These are phyloP conservation scores for Colletotrichum navitas DNA, from an alignment of 2,329 filamentous ascomycete genomes.

Conservation along the genomic window DNA sequence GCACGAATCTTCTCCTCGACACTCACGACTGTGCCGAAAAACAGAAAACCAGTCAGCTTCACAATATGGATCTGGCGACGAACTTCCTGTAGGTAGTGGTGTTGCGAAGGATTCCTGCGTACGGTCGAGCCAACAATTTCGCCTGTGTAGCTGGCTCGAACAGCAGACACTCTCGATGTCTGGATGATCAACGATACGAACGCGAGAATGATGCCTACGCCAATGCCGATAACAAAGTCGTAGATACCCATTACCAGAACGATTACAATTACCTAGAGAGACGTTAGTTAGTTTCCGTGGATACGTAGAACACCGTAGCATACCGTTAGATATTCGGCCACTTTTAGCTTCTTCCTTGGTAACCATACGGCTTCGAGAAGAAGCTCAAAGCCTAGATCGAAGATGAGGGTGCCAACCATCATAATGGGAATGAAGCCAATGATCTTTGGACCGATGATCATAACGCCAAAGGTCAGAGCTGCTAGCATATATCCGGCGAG, in stretches of 20 bases:
- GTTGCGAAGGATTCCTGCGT: slow-evolving; percentile 88
- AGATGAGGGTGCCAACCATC: slow-evolving; percentile 96
- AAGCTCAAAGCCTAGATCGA: slow-evolving; percentile 92
- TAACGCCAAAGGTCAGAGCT: slow-evolving; percentile 80
- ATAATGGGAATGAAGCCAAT: slow-evolving; percentile 97
- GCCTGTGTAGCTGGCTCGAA: slow-evolving; percentile 90
- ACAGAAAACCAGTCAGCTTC: slow-evolving; percentile 94
- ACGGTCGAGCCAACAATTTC: slow-evolving; percentile 93
- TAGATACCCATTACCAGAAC: slow-evolving; percentile 96
- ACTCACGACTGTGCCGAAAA: slow-evolving; percentile 97
- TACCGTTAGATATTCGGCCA: slow-evolving; percentile 89
- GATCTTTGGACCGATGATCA: slow-evolving; percentile 86
- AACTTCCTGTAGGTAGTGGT: slow-evolving; percentile 86
- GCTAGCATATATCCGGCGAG: slow-evolving; percentile 90
- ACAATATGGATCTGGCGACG: slow-evolving; percentile 91
- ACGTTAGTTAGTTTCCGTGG: slow-evolving; percentile 44
- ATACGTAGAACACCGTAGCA: slow-evolving; percentile 44
- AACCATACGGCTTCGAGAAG: slow-evolving; percentile 89
- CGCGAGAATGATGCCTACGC: slow-evolving; percentile 90
- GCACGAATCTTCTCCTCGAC: slow-evolving; percentile 90
- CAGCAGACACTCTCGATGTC: slow-evolving; percentile 88
- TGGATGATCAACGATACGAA: slow-evolving; percentile 93
- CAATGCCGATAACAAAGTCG: slow-evolving; percentile 95
- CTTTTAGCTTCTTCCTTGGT: slow-evolving; percentile 88
- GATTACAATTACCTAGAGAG: slow-evolving; percentile 78